These are phyloP conservation scores for Apiospora koreana DNA, from an alignment of 2,329 filamentous ascomycete species.

Conservation along the genomic window DNA sequence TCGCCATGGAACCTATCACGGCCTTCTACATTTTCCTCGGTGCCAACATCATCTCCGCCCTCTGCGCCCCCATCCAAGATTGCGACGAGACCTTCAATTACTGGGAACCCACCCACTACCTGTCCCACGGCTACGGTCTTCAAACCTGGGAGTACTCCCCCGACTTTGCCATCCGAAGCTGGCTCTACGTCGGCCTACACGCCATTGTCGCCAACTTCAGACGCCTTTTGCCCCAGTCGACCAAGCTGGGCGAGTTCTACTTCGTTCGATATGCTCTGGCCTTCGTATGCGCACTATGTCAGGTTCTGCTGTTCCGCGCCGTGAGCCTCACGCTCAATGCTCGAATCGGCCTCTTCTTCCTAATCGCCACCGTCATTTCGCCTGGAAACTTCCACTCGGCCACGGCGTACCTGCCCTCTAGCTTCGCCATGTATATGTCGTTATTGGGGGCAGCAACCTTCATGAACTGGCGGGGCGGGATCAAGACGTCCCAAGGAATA, in stretches of 20 bases:
- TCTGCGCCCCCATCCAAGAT: slow-evolving; percentile 90
- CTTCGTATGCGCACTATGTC: slow-evolving; percentile 74
- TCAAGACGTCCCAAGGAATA: slow-evolving; percentile 80
- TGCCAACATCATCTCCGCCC: slow-evolving; percentile 73
- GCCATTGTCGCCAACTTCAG: slow-evolving; percentile 69
- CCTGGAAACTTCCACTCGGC: slow-evolving; percentile 94
- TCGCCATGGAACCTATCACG: slow-evolving; percentile 69
- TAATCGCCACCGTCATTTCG: slow-evolving; percentile 74
- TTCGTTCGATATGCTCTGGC: slow-evolving; percentile 77
- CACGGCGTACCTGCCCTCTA: slow-evolving; percentile 84
- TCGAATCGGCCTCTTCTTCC: slow-evolving; percentile 81
- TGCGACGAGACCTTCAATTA: slow-evolving; percentile 99
- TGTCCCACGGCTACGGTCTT: slow-evolving; percentile 87
- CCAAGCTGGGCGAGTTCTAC: slow-evolving; percentile 81
- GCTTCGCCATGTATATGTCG: slow-evolving; percentile 93
- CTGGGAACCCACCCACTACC: slow-evolving; percentile 96
- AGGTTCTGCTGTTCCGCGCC: slow-evolving; percentile 78
- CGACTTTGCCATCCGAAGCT: slow-evolving; percentile 91
- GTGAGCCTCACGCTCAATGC: slow-evolving; percentile 77
- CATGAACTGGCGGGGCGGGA: slow-evolving; percentile 81
- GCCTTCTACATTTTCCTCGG: slow-evolving; percentile 80
- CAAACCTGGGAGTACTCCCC: slow-evolving; percentile 99
- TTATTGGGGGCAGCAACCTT: slow-evolving; percentile 87
- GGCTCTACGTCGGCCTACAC: slow-evolving; percentile 85
- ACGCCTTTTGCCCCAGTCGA: slow-evolving; percentile 61